phyloP scores from a whole-genome alignment of 2,329 filamentous ascomycete genomes.

The Ceratocystis papillata region DNA sequence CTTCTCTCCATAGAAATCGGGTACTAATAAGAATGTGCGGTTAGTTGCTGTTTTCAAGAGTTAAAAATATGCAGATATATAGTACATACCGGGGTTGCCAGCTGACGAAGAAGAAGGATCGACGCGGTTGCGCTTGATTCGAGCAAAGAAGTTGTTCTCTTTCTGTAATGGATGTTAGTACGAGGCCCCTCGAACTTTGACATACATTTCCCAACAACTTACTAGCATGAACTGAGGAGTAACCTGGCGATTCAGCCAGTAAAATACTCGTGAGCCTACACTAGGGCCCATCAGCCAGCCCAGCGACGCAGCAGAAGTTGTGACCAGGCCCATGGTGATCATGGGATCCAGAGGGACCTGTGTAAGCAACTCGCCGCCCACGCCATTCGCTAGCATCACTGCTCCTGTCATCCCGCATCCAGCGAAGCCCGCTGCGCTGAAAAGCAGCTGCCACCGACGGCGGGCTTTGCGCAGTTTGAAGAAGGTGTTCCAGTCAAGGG shows the following conservation, averaged over 20 bases:
- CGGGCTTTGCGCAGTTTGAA: slow-evolving; percentile 81
- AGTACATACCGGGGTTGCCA: slow-evolving; percentile 59
- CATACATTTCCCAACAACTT: slow-evolving; percentile 30
- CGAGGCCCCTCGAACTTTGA: no score
- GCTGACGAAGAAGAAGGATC: slow-evolving; percentile 83
- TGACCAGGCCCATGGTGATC: slow-evolving; percentile 70
- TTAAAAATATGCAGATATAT: background rate
- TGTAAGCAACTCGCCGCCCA: slow-evolving; percentile 58
- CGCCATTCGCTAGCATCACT: slow-evolving; percentile 55
- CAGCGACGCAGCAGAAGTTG: slow-evolving; percentile 61
- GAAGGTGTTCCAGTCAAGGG: slow-evolving; percentile 84
- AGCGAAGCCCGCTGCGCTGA: slow-evolving; percentile 57
- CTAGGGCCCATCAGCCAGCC: slow-evolving; percentile 85
- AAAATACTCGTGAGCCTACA: slow-evolving; percentile 70
- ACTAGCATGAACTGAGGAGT: slow-evolving; percentile 61
- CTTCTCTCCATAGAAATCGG: slow-evolving; percentile 98
- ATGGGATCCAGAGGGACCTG: slow-evolving; percentile 80
- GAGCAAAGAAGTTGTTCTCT: slow-evolving; percentile 85
- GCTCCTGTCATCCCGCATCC: slow-evolving; percentile 52
- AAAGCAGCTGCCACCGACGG: slow-evolving; percentile 69
- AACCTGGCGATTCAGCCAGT: slow-evolving; percentile 53
- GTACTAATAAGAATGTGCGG: slow-evolving; percentile 41
- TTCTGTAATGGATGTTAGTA: slow-evolving; percentile 43
- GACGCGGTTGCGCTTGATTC: slow-evolving; percentile 84
- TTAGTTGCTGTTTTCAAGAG: background rate